Percentiles rank a stretch among this genome's conserved stretches.
Conservation (phyloP, 441 rosid species). For the Codiaeum variegatum region DNA sequence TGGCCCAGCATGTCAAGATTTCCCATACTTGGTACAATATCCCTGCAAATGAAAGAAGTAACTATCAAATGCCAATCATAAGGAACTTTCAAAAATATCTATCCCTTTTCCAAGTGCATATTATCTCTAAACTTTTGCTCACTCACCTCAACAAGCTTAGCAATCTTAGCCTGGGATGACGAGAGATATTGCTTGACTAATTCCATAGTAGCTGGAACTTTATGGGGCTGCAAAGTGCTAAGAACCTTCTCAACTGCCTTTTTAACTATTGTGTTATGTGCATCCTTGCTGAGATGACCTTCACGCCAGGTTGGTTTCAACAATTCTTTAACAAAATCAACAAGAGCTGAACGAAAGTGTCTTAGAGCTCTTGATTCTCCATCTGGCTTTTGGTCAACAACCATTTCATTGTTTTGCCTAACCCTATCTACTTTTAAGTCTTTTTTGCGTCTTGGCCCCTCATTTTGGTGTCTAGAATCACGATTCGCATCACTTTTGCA, state of each 20-base stretch:
- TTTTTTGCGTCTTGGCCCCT: conserved; percentile 23
- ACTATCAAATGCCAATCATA: conserved; percentile 19
- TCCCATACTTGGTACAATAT: conserved; percentile 61
- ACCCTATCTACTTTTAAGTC: conserved; percentile 32
- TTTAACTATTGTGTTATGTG: conserved; percentile 71
- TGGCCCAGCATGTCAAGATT: conserved; percentile 45
- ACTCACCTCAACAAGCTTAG: conserved; percentile 84
- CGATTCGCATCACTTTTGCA: conserved; percentile 28
- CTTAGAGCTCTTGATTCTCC: conserved; percentile 51
- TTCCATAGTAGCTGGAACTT: conserved; percentile 54
- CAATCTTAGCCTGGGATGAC: conserved; percentile 48
- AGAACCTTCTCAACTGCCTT: conserved; percentile 76
- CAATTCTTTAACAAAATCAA: conserved; percentile 63
- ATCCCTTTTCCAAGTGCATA: not conserved
- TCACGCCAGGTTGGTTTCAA: conserved; percentile 82
- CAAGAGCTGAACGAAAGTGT: conserved; percentile 58
- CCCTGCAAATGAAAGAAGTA: conserved; percentile 56
- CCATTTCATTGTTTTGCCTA: conserved; percentile 32
- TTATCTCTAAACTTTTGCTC: conserved; percentile 15
- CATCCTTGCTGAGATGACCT: conserved; percentile 77
- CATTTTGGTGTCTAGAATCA: conserved; percentile 22
- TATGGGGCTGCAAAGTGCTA: conserved; percentile 50
- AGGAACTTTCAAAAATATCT: conserved; percentile 7
- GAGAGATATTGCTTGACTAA: conserved; percentile 61
- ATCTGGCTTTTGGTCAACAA: conserved; percentile 42